Evolutionary conservation across 108 stramenopile species (phyloP), one percentile per base, ranked within the genome.

Genomic region (Pseudonitzschia delicatissima): DNA sequence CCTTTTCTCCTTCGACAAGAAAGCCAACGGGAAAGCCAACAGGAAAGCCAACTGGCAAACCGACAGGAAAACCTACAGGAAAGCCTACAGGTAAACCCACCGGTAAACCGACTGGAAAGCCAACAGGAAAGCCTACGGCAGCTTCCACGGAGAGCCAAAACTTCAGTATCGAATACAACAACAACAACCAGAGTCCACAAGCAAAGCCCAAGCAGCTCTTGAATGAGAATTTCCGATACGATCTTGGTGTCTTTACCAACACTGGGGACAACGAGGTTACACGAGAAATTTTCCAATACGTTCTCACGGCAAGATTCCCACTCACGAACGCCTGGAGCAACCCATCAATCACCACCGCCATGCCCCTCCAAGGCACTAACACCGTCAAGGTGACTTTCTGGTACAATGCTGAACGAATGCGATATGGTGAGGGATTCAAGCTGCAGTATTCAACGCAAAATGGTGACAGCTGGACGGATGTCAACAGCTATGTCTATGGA

Each of bases 381-480:
- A 6, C 40, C 25, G 26, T 61, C 2, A 20, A 42, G 36, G 60
- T 61, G 26, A 33, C 21, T 42, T 61, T 61, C 60, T 61, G 60
- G 60, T 61, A 40, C 23, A 61, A n/a, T 5, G 39, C 21, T 26
- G 21, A 21, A 7, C 9, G 23, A 26, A 37, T 61, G 39, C 33
- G 27, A 25, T 7, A 4, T 26, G 5, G 5, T 9, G 39, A 61
- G 18, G 36, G 39, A 5, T 26, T 61, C 23, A 21, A 11, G 21
- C 26, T 61, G 26, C 60, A 42, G 26, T 61, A 61, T 18, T 61
- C 60, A 1, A 37, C 39, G 4, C 6, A 25, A 21, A 18, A 42
- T 26, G 39, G 32, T 20, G 37, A 21, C 5, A 40, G 36, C 7
- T 61, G 60, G 60, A 23, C 39, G 9, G 39, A 61, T 20, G 20